These are phyloP conservation scores for Hypoxylon subgilvum DNA, from an alignment of 495 filamentous ascomycete species.

Conservation along the genomic window DNA sequence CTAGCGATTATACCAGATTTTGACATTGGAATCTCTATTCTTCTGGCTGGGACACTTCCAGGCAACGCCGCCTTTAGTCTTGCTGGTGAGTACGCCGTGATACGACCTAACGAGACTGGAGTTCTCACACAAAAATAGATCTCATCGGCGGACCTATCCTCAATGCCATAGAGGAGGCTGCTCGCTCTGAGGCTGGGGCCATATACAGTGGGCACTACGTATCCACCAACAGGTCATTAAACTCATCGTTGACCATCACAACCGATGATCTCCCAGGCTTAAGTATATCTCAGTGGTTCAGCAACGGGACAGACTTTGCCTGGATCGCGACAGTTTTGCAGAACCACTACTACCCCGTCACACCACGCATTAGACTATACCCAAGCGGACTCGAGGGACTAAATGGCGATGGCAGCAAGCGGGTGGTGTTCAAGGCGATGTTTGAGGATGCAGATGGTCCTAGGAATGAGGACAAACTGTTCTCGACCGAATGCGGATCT, in stretches of 20 bases:
- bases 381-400: conserved; percentile 48
- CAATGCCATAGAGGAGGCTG: conserved; percentile 45
- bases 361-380: conserved; percentile 49
- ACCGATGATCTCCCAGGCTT: conserved; percentile 53
- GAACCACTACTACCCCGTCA: conserved; percentile 37
- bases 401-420: conserved; percentile 38
- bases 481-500: conserved; percentile 42
- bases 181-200: conserved; percentile 47
- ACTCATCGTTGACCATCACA: conserved; percentile 53
- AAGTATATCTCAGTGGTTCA: conserved; percentile 55
- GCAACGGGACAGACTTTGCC: conserved; percentile 57
- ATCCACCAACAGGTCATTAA: conserved; percentile 34
- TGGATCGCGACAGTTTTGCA: conserved; percentile 41
- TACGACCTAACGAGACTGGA: background rate
- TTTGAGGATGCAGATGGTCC: conserved; percentile 48
- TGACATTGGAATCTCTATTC: conserved; percentile 58
- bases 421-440: conserved; percentile 50
- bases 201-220: conserved; percentile 51
- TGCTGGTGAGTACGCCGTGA: conserved; percentile 29
- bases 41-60: conserved; percentile 54
- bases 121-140: conserved; percentile 28
- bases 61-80: conserved; percentile 43
- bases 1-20: conserved; percentile 61
- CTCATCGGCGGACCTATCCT: conserved; percentile 44
- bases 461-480: conserved; percentile 38